Evolutionary conservation across 129 eudicot species (phyloP), one percentile per base, ranked within the genome.

Genomic region (Flaveria trinervia): DNA sequence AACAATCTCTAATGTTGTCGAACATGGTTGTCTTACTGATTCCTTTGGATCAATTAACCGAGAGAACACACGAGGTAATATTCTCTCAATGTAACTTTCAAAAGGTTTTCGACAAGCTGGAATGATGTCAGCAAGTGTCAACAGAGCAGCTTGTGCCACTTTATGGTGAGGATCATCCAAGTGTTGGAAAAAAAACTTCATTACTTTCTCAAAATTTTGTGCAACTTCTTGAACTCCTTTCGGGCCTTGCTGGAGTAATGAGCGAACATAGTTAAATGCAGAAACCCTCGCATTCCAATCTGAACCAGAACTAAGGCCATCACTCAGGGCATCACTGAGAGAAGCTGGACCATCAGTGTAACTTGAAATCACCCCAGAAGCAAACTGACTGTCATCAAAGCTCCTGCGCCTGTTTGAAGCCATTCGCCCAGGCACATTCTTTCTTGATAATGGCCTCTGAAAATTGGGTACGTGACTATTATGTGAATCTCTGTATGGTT

Each of bases 211-310:
- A 11, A 94, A 94, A 83, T 87, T 94, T 85, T 84, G 99, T 43
- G 85, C 65, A 36, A 91, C 85, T 85, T 94, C 99, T 83, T 89
- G 99, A 73, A 91, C 75, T 51, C 99, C 97, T 79, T 85, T 83
- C 3, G 88, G 85, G 39, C 97, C 99, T 85, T 87, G 97, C 78
- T 91, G 92, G 70, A 94, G 83, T 65, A 86, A 80, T 45, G 93
- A 79, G 50, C 85, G 92, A 18, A 94, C 68, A 83, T 89, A 94
- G 80, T 88, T 94, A 75, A 94, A 94, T 49, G 97, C 99, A 73
- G 99, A 86, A 82, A 94, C 99, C 77, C 99, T 84, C 0, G 99
- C 97, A 77, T 82, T 87, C 98, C 99, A 94, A 79, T 94, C 97
- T 3, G 99, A 94, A 72, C 85, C 85, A 26, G 92, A 72, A 65